Base-by-base conservation (phyloP, 2,329 filamentous ascomycete genomes). In the Paraphaeosphaeria sporulosa region DNA sequence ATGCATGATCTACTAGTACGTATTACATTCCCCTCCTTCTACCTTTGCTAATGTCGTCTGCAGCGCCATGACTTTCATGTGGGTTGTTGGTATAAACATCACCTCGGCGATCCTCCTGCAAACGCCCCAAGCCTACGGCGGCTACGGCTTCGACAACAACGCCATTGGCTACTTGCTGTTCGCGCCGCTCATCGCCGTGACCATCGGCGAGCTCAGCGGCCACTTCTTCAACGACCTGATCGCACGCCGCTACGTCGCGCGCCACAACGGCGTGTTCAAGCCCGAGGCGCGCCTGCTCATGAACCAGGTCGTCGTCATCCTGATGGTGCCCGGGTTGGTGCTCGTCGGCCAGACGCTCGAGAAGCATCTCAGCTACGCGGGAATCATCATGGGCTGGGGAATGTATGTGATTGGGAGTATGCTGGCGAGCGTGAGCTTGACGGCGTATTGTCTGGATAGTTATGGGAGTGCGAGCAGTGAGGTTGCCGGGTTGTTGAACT, bases 201-300 rank as follows among this genome's bases (percentile, higher is more conserved):
- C 69, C 9, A 42, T 75, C 19, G 74, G 73, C 19, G 74, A 76
- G 58, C 34, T 68, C 36, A 77, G 72, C 63, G 75, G 76, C 47
- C 72, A 78, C 56, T 78, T 71, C 64, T 76, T 77, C 67, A 78
- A 78, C 59, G 75, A 78, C 60, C 76, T 68, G 54, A 67, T 78
- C 44, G 69, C 66, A 19, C 61, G 65, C 27, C 68, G 72, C 48
- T 76, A 78, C 55, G 70, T 77, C 32, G 59, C 62, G 8, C 71
- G 66, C 32, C 73, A 78, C 54, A 57, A 67, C 12, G 75, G 75
- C 36, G 55, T 69, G 30, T 69, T 69, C 61, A 60, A 68, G 36
- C 73, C 75, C 1, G 76, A 77, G 59, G 70, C 70, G 30, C 72
- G 76, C 23, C 70, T 78, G 12, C 65, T 69, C 47, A 74, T 70